A percentile compares a stretch with the other conserved stretches of the same genome.
Evolutionary conservation across 371 early-diverging fungal genomes (phyloP).

Genomic region (Rhizopus arrhizus): DNA sequence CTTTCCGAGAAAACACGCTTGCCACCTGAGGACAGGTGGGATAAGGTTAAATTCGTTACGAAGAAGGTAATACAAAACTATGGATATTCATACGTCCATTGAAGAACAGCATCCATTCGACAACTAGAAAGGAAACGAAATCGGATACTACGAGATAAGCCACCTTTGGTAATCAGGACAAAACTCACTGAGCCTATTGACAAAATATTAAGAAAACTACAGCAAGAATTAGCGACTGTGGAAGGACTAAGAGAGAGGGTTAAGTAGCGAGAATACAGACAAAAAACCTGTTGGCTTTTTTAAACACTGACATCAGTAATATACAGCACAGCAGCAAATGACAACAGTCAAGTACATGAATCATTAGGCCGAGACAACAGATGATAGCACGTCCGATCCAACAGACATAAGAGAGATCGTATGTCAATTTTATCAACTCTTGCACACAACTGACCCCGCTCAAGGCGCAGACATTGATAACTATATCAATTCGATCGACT

Average conservation of each 20-base stretch:
- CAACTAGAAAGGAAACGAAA: conserved; percentile 4
- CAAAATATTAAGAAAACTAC: background rate
- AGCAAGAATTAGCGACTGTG: background rate
- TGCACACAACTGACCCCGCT: background rate
- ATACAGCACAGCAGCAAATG: conserved; percentile 5
- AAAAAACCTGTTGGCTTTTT: background rate
- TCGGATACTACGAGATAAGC: background rate
- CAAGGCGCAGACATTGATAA: background rate
- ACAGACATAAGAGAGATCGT: background rate
- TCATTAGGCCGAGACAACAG: background rate
- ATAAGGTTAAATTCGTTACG: conserved; percentile 10
- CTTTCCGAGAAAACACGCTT: background rate
- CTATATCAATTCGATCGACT: background rate
- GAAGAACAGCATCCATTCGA: background rate
- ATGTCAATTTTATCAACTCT: background rate
- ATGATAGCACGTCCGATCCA: background rate
- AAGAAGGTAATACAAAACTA: background rate
- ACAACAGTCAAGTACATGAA: background rate
- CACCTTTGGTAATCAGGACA: background rate
- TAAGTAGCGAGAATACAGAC: conserved; percentile 6
- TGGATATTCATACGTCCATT: background rate
- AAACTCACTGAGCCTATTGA: background rate
- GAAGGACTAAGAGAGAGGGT: background rate
- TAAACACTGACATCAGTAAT: background rate
- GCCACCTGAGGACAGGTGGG: conserved; percentile 1